Evolutionary conservation across 2,329 filamentous ascomycete species (phyloP).

Genomic region (Aspergillus sp.): DNA sequence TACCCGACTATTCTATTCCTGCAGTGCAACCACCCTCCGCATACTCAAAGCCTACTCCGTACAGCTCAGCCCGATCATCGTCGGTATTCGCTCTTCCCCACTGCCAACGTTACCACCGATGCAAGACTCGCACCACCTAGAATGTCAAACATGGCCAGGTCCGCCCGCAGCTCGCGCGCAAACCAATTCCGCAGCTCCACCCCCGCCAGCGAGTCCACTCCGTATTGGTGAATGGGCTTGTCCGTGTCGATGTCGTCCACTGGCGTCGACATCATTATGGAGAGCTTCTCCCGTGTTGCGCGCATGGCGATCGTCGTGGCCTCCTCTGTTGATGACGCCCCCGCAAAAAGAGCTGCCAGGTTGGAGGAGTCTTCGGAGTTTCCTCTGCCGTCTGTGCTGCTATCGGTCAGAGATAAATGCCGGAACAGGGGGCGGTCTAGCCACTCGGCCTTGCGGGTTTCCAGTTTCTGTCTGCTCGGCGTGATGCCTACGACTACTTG

Average conservation of each 20-base stretch:
- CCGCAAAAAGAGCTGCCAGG: conserved; percentile 4
- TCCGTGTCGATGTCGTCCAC: conserved; percentile 32
- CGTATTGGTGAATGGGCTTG: conserved; percentile 33
- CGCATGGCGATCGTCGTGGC: conserved; percentile 12
- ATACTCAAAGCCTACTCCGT: no score
- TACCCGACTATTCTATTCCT: not conserved
- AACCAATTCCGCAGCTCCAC: conserved; percentile 13
- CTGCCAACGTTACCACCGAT: conserved; percentile 4
- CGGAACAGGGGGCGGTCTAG: conserved; percentile 8
- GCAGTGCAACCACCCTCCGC: not conserved
- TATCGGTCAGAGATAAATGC: not conserved
- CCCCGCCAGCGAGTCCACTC: conserved; percentile 10
- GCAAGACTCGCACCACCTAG: conserved; percentile 8
- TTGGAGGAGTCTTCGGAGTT: not conserved
- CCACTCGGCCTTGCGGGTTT: conserved; percentile 9
- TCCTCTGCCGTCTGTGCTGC: not conserved
- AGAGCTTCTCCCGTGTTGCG: conserved; percentile 33
- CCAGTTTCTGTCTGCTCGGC: not conserved
- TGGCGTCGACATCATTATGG: conserved; percentile 36
- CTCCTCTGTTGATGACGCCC: conserved; percentile 5
- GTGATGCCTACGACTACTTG: conserved; percentile 12
- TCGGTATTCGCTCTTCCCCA: not conserved
- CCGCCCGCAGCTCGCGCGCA: conserved; percentile 6
- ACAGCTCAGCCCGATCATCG: not conserved
- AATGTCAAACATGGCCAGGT: conserved; percentile 13